Evolutionary conservation across 768 basidiomycete genomes (phyloP).

Genomic region (Crucibulum laeve): DNA sequence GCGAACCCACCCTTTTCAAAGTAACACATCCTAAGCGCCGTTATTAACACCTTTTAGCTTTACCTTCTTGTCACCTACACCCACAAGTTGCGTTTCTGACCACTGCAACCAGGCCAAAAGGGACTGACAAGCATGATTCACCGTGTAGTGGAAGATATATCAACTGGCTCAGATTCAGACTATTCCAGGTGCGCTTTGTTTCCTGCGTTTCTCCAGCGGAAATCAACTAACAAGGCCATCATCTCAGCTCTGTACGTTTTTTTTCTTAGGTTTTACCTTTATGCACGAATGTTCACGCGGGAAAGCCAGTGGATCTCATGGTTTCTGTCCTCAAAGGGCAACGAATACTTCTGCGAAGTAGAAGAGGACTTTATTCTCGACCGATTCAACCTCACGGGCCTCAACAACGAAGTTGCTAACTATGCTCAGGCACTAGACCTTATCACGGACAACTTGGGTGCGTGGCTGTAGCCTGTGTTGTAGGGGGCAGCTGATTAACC

Average conservation of each 20-base stretch:
- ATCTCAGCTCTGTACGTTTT: slow-evolving; percentile 30
- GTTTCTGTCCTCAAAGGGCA: slow-evolving; percentile 96
- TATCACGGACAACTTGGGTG: slow-evolving; percentile 93
- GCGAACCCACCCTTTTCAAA: too few species aligned
- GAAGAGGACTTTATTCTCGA: slow-evolving; percentile 99
- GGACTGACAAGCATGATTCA: slow-evolving; percentile 4
- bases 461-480: slow-evolving; percentile 15
- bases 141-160: slow-evolving; percentile 73
- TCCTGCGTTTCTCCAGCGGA: slow-evolving; percentile 9
- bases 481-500: not conserved
- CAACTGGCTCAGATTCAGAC: slow-evolving; percentile 91
- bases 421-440: slow-evolving; percentile 92
- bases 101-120: not conserved
- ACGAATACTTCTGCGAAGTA: slow-evolving; percentile 99
- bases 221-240: slow-evolving; percentile 4
- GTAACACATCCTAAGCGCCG: too few species aligned
- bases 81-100: slow-evolving; percentile 1
- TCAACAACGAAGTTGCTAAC: slow-evolving; percentile 94
- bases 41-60: too few species aligned
- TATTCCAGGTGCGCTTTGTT: slow-evolving; percentile 76
- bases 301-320: slow-evolving; percentile 91
- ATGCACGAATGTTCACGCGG: slow-evolving; percentile 4
- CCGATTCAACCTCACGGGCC: slow-evolving; percentile 95
- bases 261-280: not conserved
- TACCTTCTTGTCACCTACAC: too few species aligned